Evolutionary conservation across 768 basidiomycete genomes (phyloP).

Genomic region (Epithele typhae): DNA sequence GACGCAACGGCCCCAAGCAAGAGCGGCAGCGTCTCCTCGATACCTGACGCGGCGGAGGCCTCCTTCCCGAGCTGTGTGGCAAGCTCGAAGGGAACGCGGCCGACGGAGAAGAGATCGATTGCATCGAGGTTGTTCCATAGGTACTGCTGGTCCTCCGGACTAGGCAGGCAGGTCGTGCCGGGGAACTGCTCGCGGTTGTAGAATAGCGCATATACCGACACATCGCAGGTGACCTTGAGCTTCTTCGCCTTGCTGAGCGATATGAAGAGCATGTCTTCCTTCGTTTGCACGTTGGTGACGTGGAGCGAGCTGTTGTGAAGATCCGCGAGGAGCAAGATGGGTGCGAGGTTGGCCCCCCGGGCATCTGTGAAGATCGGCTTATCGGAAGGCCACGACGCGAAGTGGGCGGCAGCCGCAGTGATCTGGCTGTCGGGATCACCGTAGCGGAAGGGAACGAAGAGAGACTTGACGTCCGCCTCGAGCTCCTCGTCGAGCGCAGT

Average conservation of each 20-base stretch:
- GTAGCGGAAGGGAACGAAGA: conserved; percentile 78
- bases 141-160: conserved; percentile 68
- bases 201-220: conserved; percentile 88
- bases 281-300: conserved; percentile 81
- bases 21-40: conserved; percentile 84
- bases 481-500: conserved; percentile 67
- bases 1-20: conserved; percentile 81
- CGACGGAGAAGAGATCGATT: conserved; percentile 91
- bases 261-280: conserved; percentile 87
- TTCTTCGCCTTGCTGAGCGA: conserved; percentile 91
- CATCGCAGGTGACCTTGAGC: conserved; percentile 94
- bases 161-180: conserved; percentile 58
- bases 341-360: conserved; percentile 84
- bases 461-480: conserved; percentile 72
- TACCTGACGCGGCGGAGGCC: conserved; percentile 69
- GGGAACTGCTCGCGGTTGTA: conserved; percentile 77
- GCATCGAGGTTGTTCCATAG: conserved; percentile 82
- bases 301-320: conserved; percentile 87
- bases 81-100: conserved; percentile 75
- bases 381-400: conserved; percentile 84
- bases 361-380: conserved; percentile 96
- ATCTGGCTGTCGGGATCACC: conserved; percentile 49
- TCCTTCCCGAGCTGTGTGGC: conserved; percentile 56
- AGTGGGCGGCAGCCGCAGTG: conserved; percentile 78
- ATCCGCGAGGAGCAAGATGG: conserved; percentile 89